phyloP scores from a whole-genome alignment of 768 basidiomycete species.

The Naematelia encephala region DNA sequence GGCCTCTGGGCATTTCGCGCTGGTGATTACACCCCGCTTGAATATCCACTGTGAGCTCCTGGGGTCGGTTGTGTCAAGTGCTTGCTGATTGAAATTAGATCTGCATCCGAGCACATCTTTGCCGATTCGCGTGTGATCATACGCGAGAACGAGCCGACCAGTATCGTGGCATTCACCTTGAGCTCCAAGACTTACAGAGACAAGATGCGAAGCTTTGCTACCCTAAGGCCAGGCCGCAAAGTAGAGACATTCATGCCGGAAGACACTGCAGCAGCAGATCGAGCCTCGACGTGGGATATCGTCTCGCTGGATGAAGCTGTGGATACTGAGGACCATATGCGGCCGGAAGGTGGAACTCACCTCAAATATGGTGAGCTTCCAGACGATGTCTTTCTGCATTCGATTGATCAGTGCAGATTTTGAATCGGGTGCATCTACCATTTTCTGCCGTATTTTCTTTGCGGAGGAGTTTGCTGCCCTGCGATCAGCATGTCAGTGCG shows the following conservation, averaged over 20 bases:
- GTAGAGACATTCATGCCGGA: slow-evolving; percentile 91
- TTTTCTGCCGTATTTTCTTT: slow-evolving; percentile 90
- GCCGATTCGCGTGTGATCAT: slow-evolving; percentile 92
- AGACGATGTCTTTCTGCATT: background rate
- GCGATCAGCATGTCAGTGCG: slow-evolving; percentile 86
- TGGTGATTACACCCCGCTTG: slow-evolving; percentile 59
- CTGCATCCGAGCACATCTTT: slow-evolving; percentile 75
- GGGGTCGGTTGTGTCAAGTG: background rate
- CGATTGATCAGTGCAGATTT: slow-evolving; percentile 59
- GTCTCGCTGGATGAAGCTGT: slow-evolving; percentile 68
- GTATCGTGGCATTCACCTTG: slow-evolving; percentile 90
- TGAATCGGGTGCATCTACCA: slow-evolving; percentile 81
- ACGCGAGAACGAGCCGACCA: slow-evolving; percentile 93
- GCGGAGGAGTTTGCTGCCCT: slow-evolving; percentile 96
- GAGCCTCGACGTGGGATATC: slow-evolving; percentile 86
- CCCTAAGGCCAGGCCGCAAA: slow-evolving; percentile 55
- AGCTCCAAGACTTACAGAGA: slow-evolving; percentile 52
- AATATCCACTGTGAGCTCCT: slow-evolving; percentile 56
- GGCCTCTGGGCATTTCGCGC: slow-evolving; percentile 68
- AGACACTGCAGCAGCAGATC: slow-evolving; percentile 71
- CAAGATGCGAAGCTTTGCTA: slow-evolving; percentile 37
- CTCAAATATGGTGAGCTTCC: slow-evolving; percentile 50
- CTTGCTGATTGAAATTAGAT: slow-evolving; percentile 17
- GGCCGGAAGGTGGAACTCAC: slow-evolving; percentile 45
- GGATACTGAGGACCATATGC: slow-evolving; percentile 38